Conservation (phyloP, 75 land plant genomes). For the Azolla pinnata region DNA sequence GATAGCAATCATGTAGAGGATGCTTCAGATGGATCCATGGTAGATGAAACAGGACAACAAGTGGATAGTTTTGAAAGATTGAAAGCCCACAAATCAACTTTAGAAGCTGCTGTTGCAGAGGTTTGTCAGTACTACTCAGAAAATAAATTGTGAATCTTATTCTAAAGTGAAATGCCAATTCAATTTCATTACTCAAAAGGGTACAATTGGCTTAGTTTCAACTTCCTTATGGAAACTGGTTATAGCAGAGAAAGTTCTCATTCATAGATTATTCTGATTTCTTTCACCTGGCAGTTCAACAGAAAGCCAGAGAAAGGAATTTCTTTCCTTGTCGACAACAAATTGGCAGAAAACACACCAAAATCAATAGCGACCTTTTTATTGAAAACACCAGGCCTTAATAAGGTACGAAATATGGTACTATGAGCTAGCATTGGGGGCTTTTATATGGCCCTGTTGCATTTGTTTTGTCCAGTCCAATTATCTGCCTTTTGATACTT, state of each 20-base stretch:
- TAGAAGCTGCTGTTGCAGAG: constrained; percentile 80
- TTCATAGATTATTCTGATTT: too few relatives aligned
- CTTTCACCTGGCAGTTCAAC: constrained; percentile 47
- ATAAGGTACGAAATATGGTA: constrained; percentile 45
- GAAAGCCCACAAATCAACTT: constrained; percentile 78
- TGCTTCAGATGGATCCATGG: constrained; percentile 18
- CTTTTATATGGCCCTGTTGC: not conserved
- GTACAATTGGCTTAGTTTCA: too few relatives aligned
- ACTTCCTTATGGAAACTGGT: too few relatives aligned
- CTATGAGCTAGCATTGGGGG: not conserved
- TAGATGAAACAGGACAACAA: constrained; percentile 30
- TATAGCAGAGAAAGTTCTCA: too few relatives aligned
- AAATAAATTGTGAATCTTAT: too few relatives aligned
- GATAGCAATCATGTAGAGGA: constrained; percentile 7
- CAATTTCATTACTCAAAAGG: too few relatives aligned
- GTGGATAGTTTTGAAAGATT: constrained; percentile 65
- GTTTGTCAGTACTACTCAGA: too few relatives aligned
- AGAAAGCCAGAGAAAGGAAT: constrained; percentile 69
- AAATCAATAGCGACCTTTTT: constrained; percentile 68
- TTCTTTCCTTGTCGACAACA: constrained; percentile 50
- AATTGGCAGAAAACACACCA: constrained; percentile 59
- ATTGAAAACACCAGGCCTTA: constrained; percentile 47
- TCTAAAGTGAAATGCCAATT: too few relatives aligned
- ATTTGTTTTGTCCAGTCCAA: not conserved
- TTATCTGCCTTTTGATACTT: not conserved